phyloP scores from a whole-genome alignment of 2,329 filamentous ascomycete genomes.

The Pestalotiopsis sp. region DNA sequence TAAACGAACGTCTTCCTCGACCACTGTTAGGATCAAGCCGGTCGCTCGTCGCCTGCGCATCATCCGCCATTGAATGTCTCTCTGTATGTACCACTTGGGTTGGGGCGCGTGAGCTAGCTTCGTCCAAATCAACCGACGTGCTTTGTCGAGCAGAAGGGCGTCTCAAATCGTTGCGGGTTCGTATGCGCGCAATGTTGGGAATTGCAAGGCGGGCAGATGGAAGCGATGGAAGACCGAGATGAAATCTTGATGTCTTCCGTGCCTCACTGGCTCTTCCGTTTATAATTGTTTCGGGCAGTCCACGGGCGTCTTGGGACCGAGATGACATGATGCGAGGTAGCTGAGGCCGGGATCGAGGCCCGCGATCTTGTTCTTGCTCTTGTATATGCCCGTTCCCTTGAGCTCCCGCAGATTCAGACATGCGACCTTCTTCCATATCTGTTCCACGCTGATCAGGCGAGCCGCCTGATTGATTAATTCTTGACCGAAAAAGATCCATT shows the following conservation, averaged over 20 bases:
- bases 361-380: slow-evolving; percentile 4
- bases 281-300: slow-evolving; percentile 8
- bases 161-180: slow-evolving; percentile 39
- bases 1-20: slow-evolving; percentile 30
- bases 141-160: slow-evolving; percentile 16
- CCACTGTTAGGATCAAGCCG: slow-evolving; percentile 16
- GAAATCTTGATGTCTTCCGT: slow-evolving; percentile 51
- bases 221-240: slow-evolving; percentile 39
- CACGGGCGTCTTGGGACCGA: neutral
- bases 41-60: slow-evolving; percentile 25
- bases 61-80: slow-evolving; percentile 23
- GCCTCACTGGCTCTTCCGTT: slow-evolving; percentile 37
- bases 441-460: neutral
- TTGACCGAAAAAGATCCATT: slow-evolving; percentile 15
- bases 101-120: neutral
- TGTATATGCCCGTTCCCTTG: neutral
- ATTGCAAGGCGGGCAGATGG: slow-evolving; percentile 45
- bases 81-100: slow-evolving; percentile 12
- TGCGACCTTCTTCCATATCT: slow-evolving; percentile 9
- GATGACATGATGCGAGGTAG: neutral
- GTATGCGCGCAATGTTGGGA: slow-evolving; percentile 42
- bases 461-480: slow-evolving; percentile 9
- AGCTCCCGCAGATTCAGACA: neutral
- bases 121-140: neutral
- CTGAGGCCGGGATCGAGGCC: neutral